A percentile compares a stretch with the other conserved stretches of the same genome.
Evolutionary conservation across 305 asterid species (phyloP).

Genomic region (Fraxinus greggii): DNA sequence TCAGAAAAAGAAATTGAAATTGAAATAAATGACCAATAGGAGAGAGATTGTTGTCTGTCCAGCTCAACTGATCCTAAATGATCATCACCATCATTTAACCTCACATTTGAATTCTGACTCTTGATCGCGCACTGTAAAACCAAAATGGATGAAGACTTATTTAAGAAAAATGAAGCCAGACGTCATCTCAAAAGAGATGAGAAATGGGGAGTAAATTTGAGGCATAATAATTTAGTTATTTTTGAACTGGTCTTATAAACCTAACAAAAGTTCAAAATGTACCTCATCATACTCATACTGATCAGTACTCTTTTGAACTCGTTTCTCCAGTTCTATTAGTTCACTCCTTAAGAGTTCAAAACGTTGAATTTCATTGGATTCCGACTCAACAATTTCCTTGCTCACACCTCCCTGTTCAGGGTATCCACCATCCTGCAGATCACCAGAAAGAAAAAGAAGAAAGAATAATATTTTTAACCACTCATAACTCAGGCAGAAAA

Average conservation of each 20-base stretch:
- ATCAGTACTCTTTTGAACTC: constrained; percentile 83
- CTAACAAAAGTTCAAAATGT: constrained; percentile 18
- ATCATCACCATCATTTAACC: background rate
- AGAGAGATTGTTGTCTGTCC: background rate
- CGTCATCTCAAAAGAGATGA: background rate
- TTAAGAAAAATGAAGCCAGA: background rate
- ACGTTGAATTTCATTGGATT: constrained; percentile 68
- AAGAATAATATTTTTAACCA: background rate
- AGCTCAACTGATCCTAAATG: background rate
- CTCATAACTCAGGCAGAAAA: background rate
- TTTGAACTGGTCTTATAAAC: background rate
- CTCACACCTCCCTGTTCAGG: constrained; percentile 33
- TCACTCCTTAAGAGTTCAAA: constrained; percentile 78
- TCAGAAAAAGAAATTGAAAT: background rate
- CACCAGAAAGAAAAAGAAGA: background rate
- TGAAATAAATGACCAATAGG: background rate
- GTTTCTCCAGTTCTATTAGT: constrained; percentile 86
- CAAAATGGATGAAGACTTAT: background rate
- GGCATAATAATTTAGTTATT: constrained; percentile 18
- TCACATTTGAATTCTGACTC: background rate
- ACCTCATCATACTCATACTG: constrained; percentile 67
- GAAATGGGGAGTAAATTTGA: constrained; percentile 7
- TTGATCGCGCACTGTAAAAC: background rate
- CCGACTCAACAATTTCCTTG: constrained; percentile 38
- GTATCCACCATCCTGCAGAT: constrained; percentile 46